Conservation (phyloP, 1,284 basidiomycete species). For the Apiotrichum gracile region DNA sequence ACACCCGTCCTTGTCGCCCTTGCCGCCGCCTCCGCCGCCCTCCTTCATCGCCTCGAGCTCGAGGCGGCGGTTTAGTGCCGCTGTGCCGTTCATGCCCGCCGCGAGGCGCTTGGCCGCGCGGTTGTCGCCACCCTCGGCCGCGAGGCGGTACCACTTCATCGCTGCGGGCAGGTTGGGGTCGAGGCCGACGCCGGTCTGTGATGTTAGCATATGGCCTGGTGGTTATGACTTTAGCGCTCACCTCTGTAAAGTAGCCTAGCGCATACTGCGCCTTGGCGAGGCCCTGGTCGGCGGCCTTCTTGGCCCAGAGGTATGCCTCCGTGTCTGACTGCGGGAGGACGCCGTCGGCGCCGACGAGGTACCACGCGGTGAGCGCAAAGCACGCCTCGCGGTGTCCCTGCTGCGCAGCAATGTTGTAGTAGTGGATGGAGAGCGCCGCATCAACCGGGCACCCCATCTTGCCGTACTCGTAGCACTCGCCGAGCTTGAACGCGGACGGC, state of each 20-base stretch:
- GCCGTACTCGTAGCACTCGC: conserved; percentile 99
- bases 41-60: conserved; percentile 44
- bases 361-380: conserved; percentile 98
- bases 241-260: conserved; percentile 92
- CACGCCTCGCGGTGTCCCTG: conserved; percentile 95
- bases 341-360: conserved; percentile 94
- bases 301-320: conserved; percentile 91
- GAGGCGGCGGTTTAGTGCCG: conserved; percentile 38
- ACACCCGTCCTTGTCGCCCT: conserved; percentile 57
- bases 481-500: conserved; percentile 88
- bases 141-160: conserved; percentile 76
- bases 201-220: neutral
- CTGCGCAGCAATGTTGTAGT: conserved; percentile 98
- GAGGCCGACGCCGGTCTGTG: conserved; percentile 72
- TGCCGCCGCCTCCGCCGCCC: conserved; percentile 36
- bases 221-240: conserved; percentile 22
- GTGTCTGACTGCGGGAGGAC: conserved; percentile 97
- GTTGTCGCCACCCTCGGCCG: conserved; percentile 91
- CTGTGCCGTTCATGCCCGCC: conserved; percentile 20
- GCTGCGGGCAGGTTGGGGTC: conserved; percentile 63
- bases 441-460: conserved; percentile 99
- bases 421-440: conserved; percentile 93
- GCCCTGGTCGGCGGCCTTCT: conserved; percentile 83
- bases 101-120: conserved; percentile 77
- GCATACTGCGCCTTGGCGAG: conserved; percentile 93